Evolutionary conservation across 306 rosid genomes (phyloP), one percentile per base, ranked within the genome.

Genomic region (Biancaea sappan): DNA sequence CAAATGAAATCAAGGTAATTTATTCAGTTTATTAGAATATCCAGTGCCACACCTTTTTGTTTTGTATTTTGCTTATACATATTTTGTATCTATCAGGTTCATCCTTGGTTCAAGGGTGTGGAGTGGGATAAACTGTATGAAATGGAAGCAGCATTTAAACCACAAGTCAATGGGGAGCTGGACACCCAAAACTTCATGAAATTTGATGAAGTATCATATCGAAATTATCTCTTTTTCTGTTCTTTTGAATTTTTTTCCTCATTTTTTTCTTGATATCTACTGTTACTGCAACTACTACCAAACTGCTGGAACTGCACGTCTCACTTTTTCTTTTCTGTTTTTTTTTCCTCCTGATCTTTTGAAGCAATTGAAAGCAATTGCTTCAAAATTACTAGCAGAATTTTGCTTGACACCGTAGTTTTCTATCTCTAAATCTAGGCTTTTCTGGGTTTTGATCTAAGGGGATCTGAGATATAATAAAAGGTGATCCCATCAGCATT

Each of bases 151-250:
- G 98, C 98, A 71, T 90, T 91, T 80, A 91, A 88, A 64, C 98
- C 98, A 81, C 91, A 90, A 87, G 95, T 94, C 69, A 94, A 90
- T 15, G 96, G 93, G 69, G 98, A 94, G 85, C 90, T 94, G 78
- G 98, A 94, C 82, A 94, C 98, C 84, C 98, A 91, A 81, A 94
- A 94, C 89, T 94, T 94, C 79, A 94, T 94, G 97, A 94, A 91
- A 85, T 94, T 94, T 88, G 97, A 94, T 77, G 98, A 94, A 87
- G 98, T 94, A 86, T 69, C 21, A 16, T 75, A 70, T 54, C 4
- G 50, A 71, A 65, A 38, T 51, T 74, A 63, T 75, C 70, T 73
- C 19, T 63, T 69, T 4, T 35, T 50, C 46, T 72, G 51, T 29
- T 29, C 64, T 63, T 61, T 31, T 44, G 24, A 56, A 26, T 22